These are phyloP conservation scores for Mortierella sp. DNA, from an alignment of 371 early-diverging fungal genomes.

Conservation along the genomic window DNA sequence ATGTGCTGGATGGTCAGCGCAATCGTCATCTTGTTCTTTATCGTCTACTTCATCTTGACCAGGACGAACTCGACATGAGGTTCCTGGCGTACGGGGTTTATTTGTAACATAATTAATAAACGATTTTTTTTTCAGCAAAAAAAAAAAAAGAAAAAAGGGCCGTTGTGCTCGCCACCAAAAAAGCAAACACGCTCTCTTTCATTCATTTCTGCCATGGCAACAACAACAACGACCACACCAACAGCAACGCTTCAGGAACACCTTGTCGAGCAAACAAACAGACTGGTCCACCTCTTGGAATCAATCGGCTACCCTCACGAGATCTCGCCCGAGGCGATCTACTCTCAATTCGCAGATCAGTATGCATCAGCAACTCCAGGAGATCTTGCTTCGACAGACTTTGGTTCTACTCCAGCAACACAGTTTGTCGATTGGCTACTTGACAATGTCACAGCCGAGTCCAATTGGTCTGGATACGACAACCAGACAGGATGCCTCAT, in stretches of 20 bases:
- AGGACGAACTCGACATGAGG: constrained; percentile 43
- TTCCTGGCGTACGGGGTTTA: too few species aligned
- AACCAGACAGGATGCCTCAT: background rate
- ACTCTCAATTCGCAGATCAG: constrained; percentile 5
- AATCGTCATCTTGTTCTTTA: constrained; percentile 49
- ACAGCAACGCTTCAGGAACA: constrained; percentile 11
- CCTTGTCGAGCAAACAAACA: constrained; percentile 15
- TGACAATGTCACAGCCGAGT: constrained; percentile 43
- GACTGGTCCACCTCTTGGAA: constrained; percentile 28
- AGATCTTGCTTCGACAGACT: background rate
- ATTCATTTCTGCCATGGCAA: background rate
- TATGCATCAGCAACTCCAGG: background rate
- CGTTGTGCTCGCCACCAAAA: background rate
- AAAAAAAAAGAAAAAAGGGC: background rate
- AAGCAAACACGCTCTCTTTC: background rate
- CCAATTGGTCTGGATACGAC: constrained; percentile 43
- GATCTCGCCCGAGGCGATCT: constrained; percentile 23
- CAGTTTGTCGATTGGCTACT: constrained; percentile 45
- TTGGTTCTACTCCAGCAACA: constrained; percentile 7
- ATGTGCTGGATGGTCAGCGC: constrained; percentile 59
- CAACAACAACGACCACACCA: background rate
- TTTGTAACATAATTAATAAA: background rate
- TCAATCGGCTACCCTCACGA: constrained; percentile 35
- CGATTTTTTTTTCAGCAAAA: background rate
- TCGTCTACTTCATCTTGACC: constrained; percentile 50